Evolutionary conservation across 371 early-diverging fungal genomes (phyloP).

Genomic region (Vairimorpha necatrix): DNA sequence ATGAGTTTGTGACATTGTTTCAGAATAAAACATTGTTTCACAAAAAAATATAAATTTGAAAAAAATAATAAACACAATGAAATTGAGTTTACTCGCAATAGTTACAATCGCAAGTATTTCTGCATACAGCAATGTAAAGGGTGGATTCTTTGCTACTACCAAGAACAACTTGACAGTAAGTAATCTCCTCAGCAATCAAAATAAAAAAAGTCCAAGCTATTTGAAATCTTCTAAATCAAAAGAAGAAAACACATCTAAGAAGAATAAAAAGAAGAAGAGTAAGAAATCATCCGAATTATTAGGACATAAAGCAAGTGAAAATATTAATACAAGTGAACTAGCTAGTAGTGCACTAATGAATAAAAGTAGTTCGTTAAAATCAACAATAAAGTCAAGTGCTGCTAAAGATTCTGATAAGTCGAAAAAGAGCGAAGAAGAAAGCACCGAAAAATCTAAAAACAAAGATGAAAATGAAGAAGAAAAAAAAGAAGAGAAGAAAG

Average conservation of each 20-base stretch:
- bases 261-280: not conserved
- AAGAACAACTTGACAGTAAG: not conserved
- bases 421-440: not conserved
- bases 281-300: not conserved
- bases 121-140: not conserved
- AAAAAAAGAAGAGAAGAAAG: not conserved
- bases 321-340: not conserved
- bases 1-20: not conserved
- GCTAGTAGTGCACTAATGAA: not conserved
- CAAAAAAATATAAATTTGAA: slow-evolving; percentile 11
- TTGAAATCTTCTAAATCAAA: not conserved
- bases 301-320: not conserved
- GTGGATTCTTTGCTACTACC: not conserved
- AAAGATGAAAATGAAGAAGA: not conserved
- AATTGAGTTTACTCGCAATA: not conserved
- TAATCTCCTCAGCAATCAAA: not conserved
- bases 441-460: not conserved
- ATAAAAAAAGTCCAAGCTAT: not conserved
- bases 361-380: not conserved
- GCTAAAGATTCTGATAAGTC: not conserved
- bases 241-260: not conserved
- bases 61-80: slow-evolving; percentile 1
- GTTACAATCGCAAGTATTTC: not conserved
- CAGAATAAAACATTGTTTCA: slow-evolving; percentile 14
- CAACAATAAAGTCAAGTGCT: not conserved